Conservation (phyloP, 2,329 filamentous ascomycete species). For the Diplodia intermedia region DNA sequence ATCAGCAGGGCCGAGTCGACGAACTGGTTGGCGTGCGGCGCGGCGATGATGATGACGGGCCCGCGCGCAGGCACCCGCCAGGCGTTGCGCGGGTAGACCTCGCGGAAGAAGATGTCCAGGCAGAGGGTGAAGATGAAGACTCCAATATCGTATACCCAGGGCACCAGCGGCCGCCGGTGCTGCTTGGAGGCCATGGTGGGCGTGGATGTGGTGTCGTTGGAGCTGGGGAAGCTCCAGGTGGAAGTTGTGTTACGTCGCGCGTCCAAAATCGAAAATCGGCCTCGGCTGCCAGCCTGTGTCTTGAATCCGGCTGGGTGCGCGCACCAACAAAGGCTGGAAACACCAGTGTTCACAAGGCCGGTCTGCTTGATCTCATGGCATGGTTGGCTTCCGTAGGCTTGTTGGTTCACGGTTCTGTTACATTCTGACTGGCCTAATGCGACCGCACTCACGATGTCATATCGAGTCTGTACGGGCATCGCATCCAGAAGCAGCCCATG, state of each 20-base stretch:
- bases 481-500: background rate
- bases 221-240: background rate
- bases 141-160: slow-evolving; percentile 30
- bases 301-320: background rate
- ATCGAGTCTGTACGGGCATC: background rate
- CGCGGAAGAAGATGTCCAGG: slow-evolving; percentile 34
- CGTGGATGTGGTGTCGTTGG: background rate
- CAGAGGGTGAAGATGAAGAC: slow-evolving; percentile 28
- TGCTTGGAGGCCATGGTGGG: slow-evolving; percentile 5
- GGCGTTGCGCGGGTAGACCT: slow-evolving; percentile 27
- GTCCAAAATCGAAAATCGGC: background rate
- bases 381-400: no score
- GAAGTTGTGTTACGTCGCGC: background rate
- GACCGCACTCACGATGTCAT: no score
- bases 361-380: no score
- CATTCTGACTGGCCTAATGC: no score
- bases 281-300: background rate
- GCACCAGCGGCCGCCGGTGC: slow-evolving; percentile 25
- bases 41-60: slow-evolving; percentile 31
- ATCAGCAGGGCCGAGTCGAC: slow-evolving; percentile 31
- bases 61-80: slow-evolving; percentile 22
- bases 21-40: slow-evolving; percentile 33
- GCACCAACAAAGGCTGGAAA: background rate
- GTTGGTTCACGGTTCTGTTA: no score
- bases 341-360: background rate